Percentiles rank a stretch among this genome's conserved stretches.
These are phyloP conservation scores for Backusella sp. DNA, from an alignment of 192 early-diverging fungal species.

Conservation along the genomic window DNA sequence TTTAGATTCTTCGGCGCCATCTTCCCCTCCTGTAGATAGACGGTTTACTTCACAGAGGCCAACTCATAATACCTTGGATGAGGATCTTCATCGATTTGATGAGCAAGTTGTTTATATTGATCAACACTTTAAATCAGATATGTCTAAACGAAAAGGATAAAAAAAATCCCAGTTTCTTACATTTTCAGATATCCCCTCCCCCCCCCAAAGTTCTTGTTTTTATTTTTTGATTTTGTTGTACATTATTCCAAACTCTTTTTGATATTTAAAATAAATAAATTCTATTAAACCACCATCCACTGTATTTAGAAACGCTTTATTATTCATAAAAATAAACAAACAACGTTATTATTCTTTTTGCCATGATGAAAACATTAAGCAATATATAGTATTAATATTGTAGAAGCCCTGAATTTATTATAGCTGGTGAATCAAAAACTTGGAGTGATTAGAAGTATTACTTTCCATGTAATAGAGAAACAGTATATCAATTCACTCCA, in stretches of 20 bases:
- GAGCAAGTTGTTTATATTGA: neutral
- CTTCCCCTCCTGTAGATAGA: conserved; percentile 1
- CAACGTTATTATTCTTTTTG: neutral
- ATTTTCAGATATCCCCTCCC: neutral
- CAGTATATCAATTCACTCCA: too few species aligned
- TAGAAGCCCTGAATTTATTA: too few species aligned
- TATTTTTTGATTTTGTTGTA: neutral
- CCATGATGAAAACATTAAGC: too few species aligned
- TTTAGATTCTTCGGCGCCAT: neutral
- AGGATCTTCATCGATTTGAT: neutral
- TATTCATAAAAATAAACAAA: neutral
- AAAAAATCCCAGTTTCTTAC: neutral
- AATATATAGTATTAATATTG: too few species aligned
- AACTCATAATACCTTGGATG: neutral
- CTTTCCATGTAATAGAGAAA: too few species aligned
- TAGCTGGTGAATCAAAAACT: too few species aligned
- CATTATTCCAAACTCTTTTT: neutral
- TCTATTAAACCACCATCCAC: neutral
- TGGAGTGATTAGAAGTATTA: too few species aligned
- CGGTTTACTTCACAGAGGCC: neutral
- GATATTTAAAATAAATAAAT: neutral
- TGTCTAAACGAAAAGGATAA: neutral
- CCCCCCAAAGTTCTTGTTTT: neutral
- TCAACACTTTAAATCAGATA: neutral
- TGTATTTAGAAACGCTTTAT: neutral